A percentile compares a stretch with the other conserved stretches of the same genome.
These are phyloP conservation scores for Tetraselmis striata DNA, from an alignment of 139 green algal species.

Conservation along the genomic window DNA sequence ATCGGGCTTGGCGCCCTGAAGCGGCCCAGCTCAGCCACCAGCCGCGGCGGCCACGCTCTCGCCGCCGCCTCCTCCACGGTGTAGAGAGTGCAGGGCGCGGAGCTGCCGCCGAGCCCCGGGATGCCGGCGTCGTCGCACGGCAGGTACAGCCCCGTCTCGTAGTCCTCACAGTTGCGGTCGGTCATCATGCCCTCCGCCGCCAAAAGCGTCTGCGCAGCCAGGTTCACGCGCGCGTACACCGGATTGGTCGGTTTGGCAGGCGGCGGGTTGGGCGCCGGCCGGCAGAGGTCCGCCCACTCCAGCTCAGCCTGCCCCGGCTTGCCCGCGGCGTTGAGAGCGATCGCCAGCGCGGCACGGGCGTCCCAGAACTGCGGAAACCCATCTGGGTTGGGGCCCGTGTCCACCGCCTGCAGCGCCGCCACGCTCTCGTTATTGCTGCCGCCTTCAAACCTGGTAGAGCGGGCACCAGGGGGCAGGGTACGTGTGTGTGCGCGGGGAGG, in stretches of 20 bases:
- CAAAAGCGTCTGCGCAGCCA: neutral
- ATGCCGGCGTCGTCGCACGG: constrained; percentile 12
- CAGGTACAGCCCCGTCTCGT: constrained; percentile 6
- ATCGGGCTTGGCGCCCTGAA: neutral
- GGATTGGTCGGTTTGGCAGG: constrained; percentile 1
- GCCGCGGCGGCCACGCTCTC: neutral
- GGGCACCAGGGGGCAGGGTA: no score
- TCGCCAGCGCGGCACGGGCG: constrained; percentile 2
- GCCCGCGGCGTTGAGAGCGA: neutral
- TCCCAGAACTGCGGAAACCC: constrained; percentile 14
- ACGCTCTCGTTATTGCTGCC: neutral
- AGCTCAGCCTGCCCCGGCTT: constrained; percentile 1
- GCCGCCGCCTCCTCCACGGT: constrained; percentile 2
- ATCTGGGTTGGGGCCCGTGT: constrained; percentile 9
- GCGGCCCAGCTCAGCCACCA: neutral
- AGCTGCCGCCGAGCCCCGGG: constrained; percentile 12
- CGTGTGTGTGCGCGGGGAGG: no score
- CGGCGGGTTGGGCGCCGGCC: neutral
- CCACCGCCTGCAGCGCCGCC: neutral
- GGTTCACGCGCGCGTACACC: constrained; percentile 1
- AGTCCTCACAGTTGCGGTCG: constrained; percentile 8
- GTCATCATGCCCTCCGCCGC: constrained; percentile 4
- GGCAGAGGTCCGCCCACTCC: constrained; percentile 13
- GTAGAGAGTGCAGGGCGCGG: constrained; percentile 7
- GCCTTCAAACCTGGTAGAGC: constrained; percentile 1